A percentile compares a stretch with the other conserved stretches of the same genome.
phyloP scores from a whole-genome alignment of 2,329 filamentous ascomycete genomes.

The Alternaria viburni region DNA sequence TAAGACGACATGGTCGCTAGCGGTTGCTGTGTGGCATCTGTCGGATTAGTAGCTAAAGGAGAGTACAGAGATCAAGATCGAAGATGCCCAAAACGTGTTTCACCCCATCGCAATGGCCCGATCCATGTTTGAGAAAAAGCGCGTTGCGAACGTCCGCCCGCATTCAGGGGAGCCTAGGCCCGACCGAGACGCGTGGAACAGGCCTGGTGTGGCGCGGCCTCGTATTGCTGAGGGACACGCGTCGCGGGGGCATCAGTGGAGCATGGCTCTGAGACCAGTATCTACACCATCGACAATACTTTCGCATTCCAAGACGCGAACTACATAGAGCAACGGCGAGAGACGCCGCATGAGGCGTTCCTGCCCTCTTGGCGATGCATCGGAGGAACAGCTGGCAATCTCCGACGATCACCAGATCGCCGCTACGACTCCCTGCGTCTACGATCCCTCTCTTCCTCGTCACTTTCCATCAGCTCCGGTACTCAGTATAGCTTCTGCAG shows the following conservation, averaged over 20 bases:
- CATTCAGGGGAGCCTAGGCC: slow-evolving; percentile 19
- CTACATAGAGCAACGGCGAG: neutral
- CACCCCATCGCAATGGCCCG: slow-evolving; percentile 8
- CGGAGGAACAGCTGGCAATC: neutral
- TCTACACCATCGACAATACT: neutral
- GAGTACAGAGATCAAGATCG: neutral
- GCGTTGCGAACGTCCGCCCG: slow-evolving; percentile 1
- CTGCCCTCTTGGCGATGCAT: neutral
- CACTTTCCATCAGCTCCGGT: neutral
- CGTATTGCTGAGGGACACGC: slow-evolving; percentile 9
- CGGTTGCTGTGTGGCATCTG: slow-evolving; percentile 13
- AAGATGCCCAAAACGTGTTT: neutral
- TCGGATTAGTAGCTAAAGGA: neutral
- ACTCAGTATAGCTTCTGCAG: neutral
- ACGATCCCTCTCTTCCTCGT: neutral
- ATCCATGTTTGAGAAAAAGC: neutral
- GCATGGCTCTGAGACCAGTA: neutral
- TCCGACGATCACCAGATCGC: neutral
- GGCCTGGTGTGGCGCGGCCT: slow-evolving; percentile 11
- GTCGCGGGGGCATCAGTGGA: neutral
- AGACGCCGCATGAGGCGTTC: neutral
- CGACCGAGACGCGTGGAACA: slow-evolving; percentile 1
- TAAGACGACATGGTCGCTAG: slow-evolving; percentile 34
- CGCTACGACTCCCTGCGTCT: neutral
- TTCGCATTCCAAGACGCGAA: neutral